Base-by-base conservation (phyloP, 1,284 basidiomycete genomes). In the Filobasidium uniguttulatum region DNA sequence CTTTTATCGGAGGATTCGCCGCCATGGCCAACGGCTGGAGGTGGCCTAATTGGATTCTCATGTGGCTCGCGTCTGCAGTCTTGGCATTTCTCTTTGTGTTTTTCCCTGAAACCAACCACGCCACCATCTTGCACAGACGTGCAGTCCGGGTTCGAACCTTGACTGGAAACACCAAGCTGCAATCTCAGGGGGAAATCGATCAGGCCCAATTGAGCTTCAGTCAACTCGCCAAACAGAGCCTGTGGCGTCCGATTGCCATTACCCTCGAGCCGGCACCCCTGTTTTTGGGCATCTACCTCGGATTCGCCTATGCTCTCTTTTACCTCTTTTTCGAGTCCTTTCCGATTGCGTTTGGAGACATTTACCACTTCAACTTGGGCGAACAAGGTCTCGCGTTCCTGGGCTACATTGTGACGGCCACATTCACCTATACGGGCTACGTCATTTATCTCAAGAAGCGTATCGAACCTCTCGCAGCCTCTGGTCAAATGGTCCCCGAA, bases 41-140 rank as follows among this genome's bases (percentile, higher is more conserved):
- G 3, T 68, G 65, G 64, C 58, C 63, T 3, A 51, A 61, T 31
- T 58, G 54, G 55, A 44, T 53, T 22, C 53, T 65, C n/a, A 50
- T 61, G 3, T 58, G 56, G 43, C 44, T 63, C 36, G 54, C 55
- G n/a, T 55, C 53, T 8, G 46, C 52, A 22, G 50, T 55, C 1
- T 44, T 57, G 33, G 33, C 55, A 41, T 25, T 58, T 45, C 47
- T 61, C 49, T 53, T 55, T 50, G 28, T 70, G 29, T 38, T 56
- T 44, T 48, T 65, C 6, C 69, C 68, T 14, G 70, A 71, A 40
- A 71, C 69, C 2, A 56, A 59, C 7, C 54, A 55, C 14, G 25
- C 59, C 38, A 68, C 63, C 19, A 71, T 72, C 51, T 62, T 72
- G 6, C 47, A 60, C 30, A 58, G 65, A 1, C 59, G 69, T 12